phyloP scores from a whole-genome alignment of 371 early-diverging fungal genomes.

The Rhizopus sp. region DNA sequence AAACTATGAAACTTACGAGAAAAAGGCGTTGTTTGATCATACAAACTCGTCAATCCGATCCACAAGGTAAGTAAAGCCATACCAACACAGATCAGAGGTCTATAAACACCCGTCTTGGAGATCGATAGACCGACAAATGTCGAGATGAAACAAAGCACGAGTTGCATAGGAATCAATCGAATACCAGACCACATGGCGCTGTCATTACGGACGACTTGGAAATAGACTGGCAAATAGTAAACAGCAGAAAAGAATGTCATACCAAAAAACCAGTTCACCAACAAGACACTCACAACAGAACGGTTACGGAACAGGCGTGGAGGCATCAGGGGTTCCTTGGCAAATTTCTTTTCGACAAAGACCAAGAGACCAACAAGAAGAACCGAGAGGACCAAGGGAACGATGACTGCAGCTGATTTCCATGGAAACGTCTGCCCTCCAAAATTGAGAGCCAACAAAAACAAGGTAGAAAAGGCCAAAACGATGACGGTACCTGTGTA shows the following conservation, averaged over 20 bases:
- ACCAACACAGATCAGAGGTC: constrained; percentile 37
- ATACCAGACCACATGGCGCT: constrained; percentile 59
- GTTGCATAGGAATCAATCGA: constrained; percentile 41
- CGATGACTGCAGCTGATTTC: constrained; percentile 64
- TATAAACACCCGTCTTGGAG: constrained; percentile 40
- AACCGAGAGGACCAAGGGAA: constrained; percentile 53
- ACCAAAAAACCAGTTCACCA: constrained; percentile 55
- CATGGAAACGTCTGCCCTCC: constrained; percentile 61
- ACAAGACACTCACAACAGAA: constrained; percentile 42
- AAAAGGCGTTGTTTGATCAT: constrained; percentile 15
- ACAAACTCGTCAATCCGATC: constrained; percentile 20
- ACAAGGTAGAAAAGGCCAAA: constrained; percentile 40
- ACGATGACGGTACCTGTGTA: constrained; percentile 53
- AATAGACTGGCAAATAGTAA: constrained; percentile 74
- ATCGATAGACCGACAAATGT: constrained; percentile 34
- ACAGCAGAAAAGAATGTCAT: constrained; percentile 53
- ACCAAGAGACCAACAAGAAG: constrained; percentile 43
- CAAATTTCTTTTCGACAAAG: constrained; percentile 44
- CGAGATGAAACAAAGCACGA: constrained; percentile 25
- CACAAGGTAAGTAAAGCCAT: constrained; percentile 19
- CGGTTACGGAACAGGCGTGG: constrained; percentile 52
- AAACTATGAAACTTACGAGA: constrained; percentile 2
- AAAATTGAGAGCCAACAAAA: constrained; percentile 51
- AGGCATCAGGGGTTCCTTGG: constrained; percentile 58
- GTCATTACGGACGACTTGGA: constrained; percentile 66